Base-by-base conservation (phyloP, 2,329 filamentous ascomycete species). In the Colletotrichum liriopes region DNA sequence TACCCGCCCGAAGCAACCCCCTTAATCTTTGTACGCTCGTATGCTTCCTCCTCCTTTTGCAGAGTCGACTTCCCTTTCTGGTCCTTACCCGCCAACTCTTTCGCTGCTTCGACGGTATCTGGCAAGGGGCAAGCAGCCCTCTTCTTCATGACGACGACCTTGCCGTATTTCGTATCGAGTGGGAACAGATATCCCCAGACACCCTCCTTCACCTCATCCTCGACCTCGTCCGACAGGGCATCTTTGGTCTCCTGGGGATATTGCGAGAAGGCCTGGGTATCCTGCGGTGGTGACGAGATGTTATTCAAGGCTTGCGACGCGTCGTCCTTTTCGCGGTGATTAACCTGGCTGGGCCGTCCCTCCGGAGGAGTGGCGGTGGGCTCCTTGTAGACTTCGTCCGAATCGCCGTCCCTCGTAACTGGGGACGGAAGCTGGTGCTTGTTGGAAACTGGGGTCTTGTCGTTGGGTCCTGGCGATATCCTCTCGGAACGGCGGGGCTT, bases 181-280 rank as follows among this genome's bases (percentile, higher is more conserved):
- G 96, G 94, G 65, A 98, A 90, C 6, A 99, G 86, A 78, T 98
- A 99, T 16, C 97, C 97, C 96, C 96, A 99, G 1, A 98, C 94
- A 11, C 94, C 94, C 80, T 97, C 93, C 56, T 90, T 87, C 73
- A 86, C 90, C 83, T 98, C 95, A 79, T 98, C 93, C 74, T 95
- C 90, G 5, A 97, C 93, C 68, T 97, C 94, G 74, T 95, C 93
- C 14, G 92, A 92, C 58, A 96, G 88, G 35, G 90, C 89, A 71
- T 90, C 85, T 37, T 94, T 90, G 3, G 93, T 91, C 75, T 94
- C 92, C 47, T 94, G 84, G 8, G 67, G 67, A 78, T 93, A 93
- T 83, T 99, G 96, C 9, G 94, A 81, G 54, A 94, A 91, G 78
- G 85, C 85, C 75, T 86, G 85, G 2, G 84, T 86, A 71, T 86